Base-by-base conservation (phyloP, 169 alveolate species). In the Plasmodium coatneyi region DNA sequence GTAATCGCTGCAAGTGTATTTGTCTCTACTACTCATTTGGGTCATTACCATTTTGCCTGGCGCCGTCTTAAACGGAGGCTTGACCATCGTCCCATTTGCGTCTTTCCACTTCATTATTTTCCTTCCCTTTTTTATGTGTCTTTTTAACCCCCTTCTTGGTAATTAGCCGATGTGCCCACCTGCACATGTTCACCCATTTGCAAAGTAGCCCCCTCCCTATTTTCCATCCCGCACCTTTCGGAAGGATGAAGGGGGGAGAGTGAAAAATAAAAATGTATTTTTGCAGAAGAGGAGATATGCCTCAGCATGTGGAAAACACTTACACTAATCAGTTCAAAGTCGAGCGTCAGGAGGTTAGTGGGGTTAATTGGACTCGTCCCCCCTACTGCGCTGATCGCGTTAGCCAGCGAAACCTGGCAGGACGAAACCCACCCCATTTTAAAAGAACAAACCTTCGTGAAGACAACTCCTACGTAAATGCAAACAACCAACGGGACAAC, bases 201-300 rank as follows among this genome's bases (percentile, higher is more conserved):
- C 30, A 66, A 19, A 66, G 76, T 25, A 66, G 22, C 30, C 36
- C 36, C 30, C 22, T 16, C 36, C 41, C 76, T 41, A 6, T 66
- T 66, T 19, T 19, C 30, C 36, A 66, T 46, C 14, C n/a, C 71
- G 22, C 76, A 56, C 43, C 49, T 22, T 36, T 66, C 39, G 72
- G 74, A 60, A 83, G 80, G n/a, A 70, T 32, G 84, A 46, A 41
- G 52, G 79, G 32, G 81, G 52, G 34, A 54, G 19, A 49, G 34
- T 46, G 72, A 34, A 56, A 82, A 39, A 82, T 60, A 86, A 86
- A 86, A 54, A 86, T 86, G 93, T 76, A 72, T 86, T 22, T 86
- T 86, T 28, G 66, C 66, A 86, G 70, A 14, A 72, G 43, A 86
- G 86, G 80, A 86, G 80, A 86, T 86, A 86, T 70, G 93, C 39